Evolutionary conservation across 2,329 filamentous ascomycete species (phyloP).

Genomic region (Pyrenochaeta sp.): DNA sequence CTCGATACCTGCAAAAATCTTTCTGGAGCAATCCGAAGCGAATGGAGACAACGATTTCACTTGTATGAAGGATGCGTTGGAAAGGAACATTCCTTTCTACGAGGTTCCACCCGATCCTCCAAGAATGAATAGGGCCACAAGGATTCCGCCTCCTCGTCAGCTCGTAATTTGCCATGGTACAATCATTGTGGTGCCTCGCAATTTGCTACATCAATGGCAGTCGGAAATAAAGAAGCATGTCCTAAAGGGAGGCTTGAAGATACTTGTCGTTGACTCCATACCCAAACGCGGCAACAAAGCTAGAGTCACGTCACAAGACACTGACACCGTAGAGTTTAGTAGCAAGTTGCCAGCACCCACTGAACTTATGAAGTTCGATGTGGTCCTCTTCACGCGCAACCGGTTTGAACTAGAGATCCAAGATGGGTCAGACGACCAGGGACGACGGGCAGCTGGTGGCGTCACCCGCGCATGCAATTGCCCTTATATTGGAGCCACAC

Average conservation of each 20-base stretch:
- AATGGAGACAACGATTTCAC: constrained; percentile 44
- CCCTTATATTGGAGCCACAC: constrained; percentile 55
- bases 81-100: constrained; percentile 50
- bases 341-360: constrained; percentile 65
- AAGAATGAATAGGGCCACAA: constrained; percentile 54
- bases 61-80: constrained; percentile 32
- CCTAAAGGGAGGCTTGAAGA: constrained; percentile 63
- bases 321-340: constrained; percentile 41
- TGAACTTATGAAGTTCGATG: constrained; percentile 72
- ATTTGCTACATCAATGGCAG: constrained; percentile 85
- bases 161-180: constrained; percentile 74
- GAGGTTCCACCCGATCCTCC: constrained; percentile 51
- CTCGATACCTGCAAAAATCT: constrained; percentile 74
- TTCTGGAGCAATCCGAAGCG: constrained; percentile 63
- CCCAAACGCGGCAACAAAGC: constrained; percentile 30
- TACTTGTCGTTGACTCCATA: constrained; percentile 66
- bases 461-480: constrained; percentile 41
- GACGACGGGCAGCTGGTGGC: constrained; percentile 47
- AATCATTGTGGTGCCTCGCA: constrained; percentile 81
- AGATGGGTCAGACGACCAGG: constrained; percentile 57
- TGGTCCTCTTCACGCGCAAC: constrained; percentile 78
- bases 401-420: constrained; percentile 75
- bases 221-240: constrained; percentile 84
- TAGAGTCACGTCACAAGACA: constrained; percentile 11
- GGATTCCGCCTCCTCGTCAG: constrained; percentile 52